phyloP scores from a whole-genome alignment of 2,329 filamentous ascomycete species.

The Leptographium wingfieldii region DNA sequence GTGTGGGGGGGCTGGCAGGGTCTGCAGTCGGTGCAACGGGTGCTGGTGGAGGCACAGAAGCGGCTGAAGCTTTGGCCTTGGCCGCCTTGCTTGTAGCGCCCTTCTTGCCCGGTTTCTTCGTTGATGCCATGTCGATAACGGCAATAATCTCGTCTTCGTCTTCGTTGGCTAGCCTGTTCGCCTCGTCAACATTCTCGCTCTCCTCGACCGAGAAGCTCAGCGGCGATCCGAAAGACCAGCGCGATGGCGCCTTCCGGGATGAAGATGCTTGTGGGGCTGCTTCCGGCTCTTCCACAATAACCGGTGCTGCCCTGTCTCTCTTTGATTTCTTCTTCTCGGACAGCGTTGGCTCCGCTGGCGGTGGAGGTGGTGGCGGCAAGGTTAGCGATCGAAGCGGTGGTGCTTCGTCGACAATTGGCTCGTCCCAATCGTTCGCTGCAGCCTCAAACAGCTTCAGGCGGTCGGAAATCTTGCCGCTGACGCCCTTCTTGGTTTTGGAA shows the following conservation, averaged over 20 bases:
- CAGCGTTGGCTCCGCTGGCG: not conserved
- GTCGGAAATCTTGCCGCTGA: slow-evolving; percentile 41
- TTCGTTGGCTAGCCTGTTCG: slow-evolving; percentile 8
- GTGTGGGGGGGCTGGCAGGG: slow-evolving; percentile 34
- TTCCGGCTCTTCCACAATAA: slow-evolving; percentile 13
- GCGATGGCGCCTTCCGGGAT: slow-evolving; percentile 7
- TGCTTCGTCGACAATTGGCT: slow-evolving; percentile 4
- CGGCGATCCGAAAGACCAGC: slow-evolving; percentile 11
- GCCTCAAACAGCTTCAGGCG: slow-evolving; percentile 44
- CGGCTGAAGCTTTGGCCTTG: slow-evolving; percentile 23
- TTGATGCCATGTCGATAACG: slow-evolving; percentile 35
- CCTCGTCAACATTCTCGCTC: slow-evolving; percentile 7
- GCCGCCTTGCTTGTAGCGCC: slow-evolving; percentile 26
- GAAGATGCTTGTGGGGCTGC: not conserved
- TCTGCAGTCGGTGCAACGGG: slow-evolving; percentile 33
- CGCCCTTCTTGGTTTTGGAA: slow-evolving; percentile 28
- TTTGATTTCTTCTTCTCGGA: slow-evolving; percentile 18
- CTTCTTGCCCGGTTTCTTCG: slow-evolving; percentile 30
- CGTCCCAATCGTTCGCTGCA: slow-evolving; percentile 22
- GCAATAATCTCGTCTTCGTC: slow-evolving; percentile 32
- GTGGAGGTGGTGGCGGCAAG: slow-evolving; percentile 24
- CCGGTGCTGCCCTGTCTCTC: slow-evolving; percentile 16
- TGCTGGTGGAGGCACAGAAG: slow-evolving; percentile 22
- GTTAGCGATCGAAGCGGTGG: slow-evolving; percentile 8
- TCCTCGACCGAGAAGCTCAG: slow-evolving; percentile 12